A percentile compares a stretch with the other conserved stretches of the same genome.
These are phyloP conservation scores for Colletotrichum sp. DNA, from an alignment of 2,329 filamentous ascomycete species.

Conservation along the genomic window DNA sequence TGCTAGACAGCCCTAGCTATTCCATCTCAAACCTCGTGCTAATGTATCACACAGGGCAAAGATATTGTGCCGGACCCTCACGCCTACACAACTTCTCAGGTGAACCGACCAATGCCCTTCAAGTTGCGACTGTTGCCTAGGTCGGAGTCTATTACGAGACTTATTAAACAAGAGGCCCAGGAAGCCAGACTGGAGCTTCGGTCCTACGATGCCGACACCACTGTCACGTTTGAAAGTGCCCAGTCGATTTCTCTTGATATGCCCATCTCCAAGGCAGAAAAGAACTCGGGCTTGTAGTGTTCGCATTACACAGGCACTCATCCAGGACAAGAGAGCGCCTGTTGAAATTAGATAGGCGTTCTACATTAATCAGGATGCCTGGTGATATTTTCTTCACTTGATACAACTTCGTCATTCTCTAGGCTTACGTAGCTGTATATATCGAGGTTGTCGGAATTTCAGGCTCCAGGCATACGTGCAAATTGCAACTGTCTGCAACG, in stretches of 20 bases:
- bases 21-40: neutral
- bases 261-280: neutral
- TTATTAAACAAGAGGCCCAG: neutral
- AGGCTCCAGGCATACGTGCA: neutral
- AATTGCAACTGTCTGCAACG: neutral
- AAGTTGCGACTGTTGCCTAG: neutral
- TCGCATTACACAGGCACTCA: neutral
- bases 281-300: neutral
- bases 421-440: neutral
- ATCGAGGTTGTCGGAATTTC: fast-evolving
- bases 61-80: neutral
- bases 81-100: neutral
- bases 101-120: neutral
- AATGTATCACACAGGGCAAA: neutral
- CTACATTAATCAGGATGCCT: neutral
- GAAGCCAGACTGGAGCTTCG: neutral
- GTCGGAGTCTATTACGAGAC: neutral
- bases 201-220: neutral
- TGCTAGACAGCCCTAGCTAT: neutral
- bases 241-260: neutral
- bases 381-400: neutral
- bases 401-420: neutral
- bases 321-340: fast-evolving
- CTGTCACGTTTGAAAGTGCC: neutral
- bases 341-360: neutral